A percentile compares a stretch with the other conserved stretches of the same genome.
Conservation (phyloP, 2,329 filamentous ascomycete species). For the Gyromitra esculenta region DNA sequence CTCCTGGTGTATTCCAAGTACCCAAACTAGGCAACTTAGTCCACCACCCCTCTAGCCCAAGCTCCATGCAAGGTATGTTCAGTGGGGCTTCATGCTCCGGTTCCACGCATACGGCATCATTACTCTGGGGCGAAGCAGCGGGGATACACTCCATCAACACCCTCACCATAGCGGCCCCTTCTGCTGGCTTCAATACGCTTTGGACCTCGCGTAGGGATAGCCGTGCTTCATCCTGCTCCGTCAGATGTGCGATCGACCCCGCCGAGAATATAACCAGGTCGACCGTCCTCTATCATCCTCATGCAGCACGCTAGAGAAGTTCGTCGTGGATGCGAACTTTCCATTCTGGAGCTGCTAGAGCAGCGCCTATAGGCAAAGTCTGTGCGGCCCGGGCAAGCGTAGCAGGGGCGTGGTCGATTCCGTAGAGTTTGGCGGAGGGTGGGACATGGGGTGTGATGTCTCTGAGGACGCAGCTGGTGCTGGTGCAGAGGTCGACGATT, state of each 20-base stretch:
- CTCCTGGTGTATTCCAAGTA: conserved; percentile 13
- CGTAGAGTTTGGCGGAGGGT: conserved; percentile 11
- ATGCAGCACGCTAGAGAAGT: conserved; percentile 6
- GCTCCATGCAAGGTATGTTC: conserved; percentile 5
- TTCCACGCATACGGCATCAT: background rate
- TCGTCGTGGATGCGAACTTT: conserved; percentile 19
- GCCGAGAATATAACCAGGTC: conserved; percentile 31
- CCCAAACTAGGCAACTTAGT: conserved; percentile 20
- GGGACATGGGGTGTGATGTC: conserved; percentile 1
- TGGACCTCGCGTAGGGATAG: conserved; percentile 11
- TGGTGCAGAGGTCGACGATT: conserved; percentile 37
- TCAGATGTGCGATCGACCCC: conserved; percentile 29
- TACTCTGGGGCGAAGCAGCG: background rate
- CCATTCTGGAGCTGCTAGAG: background rate
- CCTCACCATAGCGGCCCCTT: conserved; percentile 27
- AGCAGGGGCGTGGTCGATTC: conserved; percentile 32
- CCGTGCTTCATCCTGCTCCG: conserved; percentile 16
- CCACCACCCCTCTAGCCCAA: conserved; percentile 1
- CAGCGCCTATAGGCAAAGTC: background rate
- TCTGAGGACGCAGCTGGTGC: conserved; percentile 31
- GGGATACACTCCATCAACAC: conserved; percentile 33
- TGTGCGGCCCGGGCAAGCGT: conserved; percentile 27
- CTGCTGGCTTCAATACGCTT: conserved; percentile 1
- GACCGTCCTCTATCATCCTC: conserved; percentile 4
- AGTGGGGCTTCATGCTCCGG: conserved; percentile 1